Evolutionary conservation across 2,329 filamentous ascomycete genomes (phyloP).

Genomic region (Achaetomium macrosporum): DNA sequence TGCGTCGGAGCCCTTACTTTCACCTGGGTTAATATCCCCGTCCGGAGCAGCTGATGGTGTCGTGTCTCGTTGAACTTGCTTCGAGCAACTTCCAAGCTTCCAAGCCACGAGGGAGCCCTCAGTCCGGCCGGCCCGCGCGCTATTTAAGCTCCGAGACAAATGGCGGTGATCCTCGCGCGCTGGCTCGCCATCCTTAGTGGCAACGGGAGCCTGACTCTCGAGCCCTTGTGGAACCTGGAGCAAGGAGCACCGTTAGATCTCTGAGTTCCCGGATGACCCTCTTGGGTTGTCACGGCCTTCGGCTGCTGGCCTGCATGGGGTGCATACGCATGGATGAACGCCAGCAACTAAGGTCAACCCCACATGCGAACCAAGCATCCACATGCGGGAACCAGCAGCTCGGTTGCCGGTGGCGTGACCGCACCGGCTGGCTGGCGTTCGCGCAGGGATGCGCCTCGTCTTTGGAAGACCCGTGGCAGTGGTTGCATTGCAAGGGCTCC

Average conservation of each 20-base stretch:
- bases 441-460: neutral
- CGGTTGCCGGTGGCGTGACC: slow-evolving; percentile 15
- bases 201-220: slow-evolving; percentile 4
- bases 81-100: neutral
- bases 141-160: slow-evolving; percentile 12
- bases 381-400: slow-evolving; percentile 14
- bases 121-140: neutral
- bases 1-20: too few relatives aligned
- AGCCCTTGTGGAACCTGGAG: slow-evolving; percentile 15
- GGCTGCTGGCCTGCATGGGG: slow-evolving; percentile 7
- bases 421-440: neutral
- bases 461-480: slow-evolving; percentile 5
- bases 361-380: neutral
- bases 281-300: slow-evolving; percentile 11
- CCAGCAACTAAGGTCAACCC: neutral
- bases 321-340: slow-evolving; percentile 3
- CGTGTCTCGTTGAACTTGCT: too few relatives aligned
- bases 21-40: too few relatives aligned
- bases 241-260: slow-evolving; percentile 13
- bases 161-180: neutral
- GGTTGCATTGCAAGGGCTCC: slow-evolving; percentile 15
- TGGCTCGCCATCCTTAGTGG: neutral
- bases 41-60: too few relatives aligned
- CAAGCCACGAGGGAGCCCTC: neutral
- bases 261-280: slow-evolving; percentile 16